Base-by-base conservation (phyloP, 73 alveolate genomes). In the Paramecium biaurelia region DNA sequence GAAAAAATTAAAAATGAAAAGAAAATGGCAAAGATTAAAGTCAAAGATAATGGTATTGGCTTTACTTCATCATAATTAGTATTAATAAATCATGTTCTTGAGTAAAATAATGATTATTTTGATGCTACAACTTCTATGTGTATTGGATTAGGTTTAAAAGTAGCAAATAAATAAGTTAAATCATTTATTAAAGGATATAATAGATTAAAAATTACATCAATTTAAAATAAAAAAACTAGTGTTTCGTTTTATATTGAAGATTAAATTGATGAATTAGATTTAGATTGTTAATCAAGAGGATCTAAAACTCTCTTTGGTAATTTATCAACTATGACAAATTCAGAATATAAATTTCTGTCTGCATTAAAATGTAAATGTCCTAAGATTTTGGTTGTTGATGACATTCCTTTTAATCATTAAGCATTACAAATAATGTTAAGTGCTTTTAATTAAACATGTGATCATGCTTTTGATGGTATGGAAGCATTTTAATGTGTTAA, bases 381-480 rank as follows among this genome's bases (percentile, higher is more conserved):
- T 43, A 79, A 47, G 14, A 79, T 79, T 12, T 47, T 79, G 32
- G 30, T 79, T 38, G 90, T 79, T 42, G 90, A 79, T 79, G 90
- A 79, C 15, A 79, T 79, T 79, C 90, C 90, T 9, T 79, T 79
- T 45, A 79, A 79, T 79, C 90, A 79, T 79, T 23, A 38, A 47
- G 70, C 90, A 8, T 23, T 79, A 4, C 4, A 43, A 47, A 41
- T 79, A 2, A 41, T 79, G 72, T 79, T 79, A 24, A 38, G 56
- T 42, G 90, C 34, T 23, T 42, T 79, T 32, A 21, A 79, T 79
- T 47, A 20, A 15, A 10, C 18, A 24, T 26, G 63, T 30, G 90
- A 79, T 79, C 56, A 38, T 30, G 90, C 90, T 2, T 79, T 79
- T 45, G 90, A 79, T 79, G 90, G 90, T 14, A 10, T 24, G 23